These are phyloP conservation scores for Gliomastix tumulicola DNA, from an alignment of 2,329 filamentous ascomycete genomes.

Conservation along the genomic window DNA sequence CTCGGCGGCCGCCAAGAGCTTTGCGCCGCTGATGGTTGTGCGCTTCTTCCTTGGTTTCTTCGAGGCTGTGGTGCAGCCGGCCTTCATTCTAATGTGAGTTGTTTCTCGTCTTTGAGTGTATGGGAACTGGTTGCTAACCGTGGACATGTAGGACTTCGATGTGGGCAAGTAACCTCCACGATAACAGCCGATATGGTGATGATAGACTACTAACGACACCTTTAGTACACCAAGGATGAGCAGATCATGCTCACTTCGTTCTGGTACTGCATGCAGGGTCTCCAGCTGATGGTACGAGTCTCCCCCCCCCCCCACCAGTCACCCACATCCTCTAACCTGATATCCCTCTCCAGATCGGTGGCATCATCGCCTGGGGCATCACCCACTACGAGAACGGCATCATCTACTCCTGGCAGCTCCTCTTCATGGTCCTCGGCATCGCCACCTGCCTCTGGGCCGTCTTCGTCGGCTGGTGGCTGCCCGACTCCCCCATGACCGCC, in stretches of 20 bases:
- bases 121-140: too few relatives aligned
- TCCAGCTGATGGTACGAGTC: conserved; percentile 21
- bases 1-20: conserved; percentile 26
- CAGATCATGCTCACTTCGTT: conserved; percentile 9
- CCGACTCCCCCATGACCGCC: conserved; percentile 43
- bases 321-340: background rate
- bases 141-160: too few relatives aligned
- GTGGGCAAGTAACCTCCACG: background rate
- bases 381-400: conserved; percentile 18
- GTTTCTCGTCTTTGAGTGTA: too few relatives aligned
- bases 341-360: conserved; percentile 15
- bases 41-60: conserved; percentile 35
- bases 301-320: background rate
- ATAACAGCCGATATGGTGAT: background rate
- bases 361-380: conserved; percentile 28
- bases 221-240: conserved; percentile 10
- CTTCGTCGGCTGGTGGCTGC: conserved; percentile 31
- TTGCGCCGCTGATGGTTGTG: conserved; percentile 27
- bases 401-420: conserved; percentile 23
- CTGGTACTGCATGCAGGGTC: conserved; percentile 25
- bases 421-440: conserved; percentile 33
- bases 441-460: conserved; percentile 24
- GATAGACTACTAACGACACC: background rate
- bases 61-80: conserved; percentile 37
- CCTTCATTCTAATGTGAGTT: conserved; percentile 31